Conservation (phyloP, 2,329 filamentous ascomycete genomes). For the Malbranchea cinnamomea region DNA sequence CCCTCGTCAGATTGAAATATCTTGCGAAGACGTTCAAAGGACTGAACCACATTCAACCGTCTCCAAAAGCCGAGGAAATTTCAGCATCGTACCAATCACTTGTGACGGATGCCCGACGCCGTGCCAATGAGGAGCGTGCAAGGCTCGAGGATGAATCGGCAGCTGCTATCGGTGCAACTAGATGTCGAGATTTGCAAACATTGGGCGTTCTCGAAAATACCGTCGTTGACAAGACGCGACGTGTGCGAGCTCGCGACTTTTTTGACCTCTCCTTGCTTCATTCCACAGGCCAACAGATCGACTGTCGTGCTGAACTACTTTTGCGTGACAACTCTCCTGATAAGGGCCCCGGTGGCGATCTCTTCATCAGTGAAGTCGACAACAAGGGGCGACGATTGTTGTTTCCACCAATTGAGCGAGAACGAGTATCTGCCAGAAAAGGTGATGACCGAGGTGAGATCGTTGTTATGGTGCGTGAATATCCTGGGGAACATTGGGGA, state of each 20-base stretch:
- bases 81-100: slow-evolving; percentile 53
- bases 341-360: slow-evolving; percentile 55
- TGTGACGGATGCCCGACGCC: slow-evolving; percentile 60
- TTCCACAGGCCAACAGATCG: slow-evolving; percentile 77
- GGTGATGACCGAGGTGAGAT: slow-evolving; percentile 60
- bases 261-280: slow-evolving; percentile 77
- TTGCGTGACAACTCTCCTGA: slow-evolving; percentile 65
- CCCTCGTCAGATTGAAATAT: slow-evolving; percentile 75
- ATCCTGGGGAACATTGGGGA: slow-evolving; percentile 42
- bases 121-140: slow-evolving; percentile 57
- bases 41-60: slow-evolving; percentile 28
- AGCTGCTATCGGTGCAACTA: slow-evolving; percentile 63
- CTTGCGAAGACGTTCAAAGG: slow-evolving; percentile 69
- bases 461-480: slow-evolving; percentile 73
- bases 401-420: slow-evolving; percentile 70
- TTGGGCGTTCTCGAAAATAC: slow-evolving; percentile 56
- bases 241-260: slow-evolving; percentile 77
- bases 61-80: slow-evolving; percentile 42
- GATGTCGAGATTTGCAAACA: slow-evolving; percentile 64
- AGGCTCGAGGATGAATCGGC: slow-evolving; percentile 77
- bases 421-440: slow-evolving; percentile 61
- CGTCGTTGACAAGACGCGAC: slow-evolving; percentile 57
- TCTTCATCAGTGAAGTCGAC: slow-evolving; percentile 88
- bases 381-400: slow-evolving; percentile 65
- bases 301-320: slow-evolving; percentile 77